These are phyloP conservation scores for Salvia hispanica DNA, from an alignment of 257 asterid genomes.

Conservation along the genomic window DNA sequence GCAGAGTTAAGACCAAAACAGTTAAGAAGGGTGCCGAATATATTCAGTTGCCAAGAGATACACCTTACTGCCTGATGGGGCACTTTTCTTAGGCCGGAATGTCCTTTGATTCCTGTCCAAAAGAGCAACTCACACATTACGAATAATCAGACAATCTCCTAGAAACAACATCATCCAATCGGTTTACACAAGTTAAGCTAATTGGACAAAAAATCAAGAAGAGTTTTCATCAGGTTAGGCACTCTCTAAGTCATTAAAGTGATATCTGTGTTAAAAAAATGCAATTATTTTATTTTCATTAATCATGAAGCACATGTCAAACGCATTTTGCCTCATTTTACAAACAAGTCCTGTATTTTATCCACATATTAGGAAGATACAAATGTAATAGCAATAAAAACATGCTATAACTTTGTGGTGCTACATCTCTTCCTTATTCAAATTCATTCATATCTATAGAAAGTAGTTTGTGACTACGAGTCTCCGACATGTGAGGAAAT, in stretches of 20 bases:
- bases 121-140: conserved; percentile 19
- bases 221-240: no score
- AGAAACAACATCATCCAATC: background rate
- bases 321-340: no score
- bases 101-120: conserved; percentile 83
- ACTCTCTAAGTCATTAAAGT: background rate
- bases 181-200: no score
- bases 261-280: conserved; percentile 2
- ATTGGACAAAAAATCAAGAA: no score
- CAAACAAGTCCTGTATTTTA: background rate
- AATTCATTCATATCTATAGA: background rate
- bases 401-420: background rate
- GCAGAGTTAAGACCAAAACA: background rate
- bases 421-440: background rate
- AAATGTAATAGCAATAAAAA: background rate
- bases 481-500: background rate
- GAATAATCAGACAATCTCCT: background rate
- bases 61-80: conserved; percentile 98
- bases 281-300: background rate
- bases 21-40: conserved; percentile 3
- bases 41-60: conserved; percentile 29
- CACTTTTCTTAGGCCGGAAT: conserved; percentile 93
- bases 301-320: conserved; percentile 9
- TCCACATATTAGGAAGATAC: background rate
- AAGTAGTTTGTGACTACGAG: no score